Evolutionary conservation across 2,329 filamentous ascomycete genomes (phyloP).

Genomic region (Verticillium zaregamsianum): DNA sequence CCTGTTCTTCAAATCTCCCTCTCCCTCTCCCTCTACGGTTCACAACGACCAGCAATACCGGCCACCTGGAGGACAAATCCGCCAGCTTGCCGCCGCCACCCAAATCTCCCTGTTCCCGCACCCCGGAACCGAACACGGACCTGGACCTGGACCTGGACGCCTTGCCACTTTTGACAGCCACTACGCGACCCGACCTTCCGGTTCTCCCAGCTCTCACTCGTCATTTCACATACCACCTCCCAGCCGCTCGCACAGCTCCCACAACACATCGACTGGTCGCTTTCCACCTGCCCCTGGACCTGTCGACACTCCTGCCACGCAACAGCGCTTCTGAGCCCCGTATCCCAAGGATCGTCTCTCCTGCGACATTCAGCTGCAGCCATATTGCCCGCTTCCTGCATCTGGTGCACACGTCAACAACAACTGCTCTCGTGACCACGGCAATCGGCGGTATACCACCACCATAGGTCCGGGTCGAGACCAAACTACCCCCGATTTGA

Average conservation of each 20-base stretch:
- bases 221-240: not conserved
- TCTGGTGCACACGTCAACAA: not conserved
- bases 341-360: not conserved
- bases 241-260: not conserved
- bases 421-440: not conserved
- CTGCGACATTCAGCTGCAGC: not conserved
- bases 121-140: not conserved
- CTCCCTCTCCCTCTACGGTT: not conserved
- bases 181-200: not conserved
- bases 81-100: not conserved
- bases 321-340: not conserved
- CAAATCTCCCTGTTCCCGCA: not conserved
- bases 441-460: not conserved
- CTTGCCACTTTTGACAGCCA: not conserved
- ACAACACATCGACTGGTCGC: not conserved
- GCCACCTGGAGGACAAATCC: not conserved
- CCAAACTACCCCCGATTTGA: not conserved
- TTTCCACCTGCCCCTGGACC: not conserved
- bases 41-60: not conserved
- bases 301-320: not conserved
- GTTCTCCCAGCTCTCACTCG: not conserved
- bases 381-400: not conserved
- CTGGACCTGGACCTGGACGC: not conserved
- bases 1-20: not conserved
- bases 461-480: not conserved